Evolutionary conservation across 805 yeast genomes (phyloP), one percentile per base, ranked within the genome.

Genomic region (Lipomyces sp.): DNA sequence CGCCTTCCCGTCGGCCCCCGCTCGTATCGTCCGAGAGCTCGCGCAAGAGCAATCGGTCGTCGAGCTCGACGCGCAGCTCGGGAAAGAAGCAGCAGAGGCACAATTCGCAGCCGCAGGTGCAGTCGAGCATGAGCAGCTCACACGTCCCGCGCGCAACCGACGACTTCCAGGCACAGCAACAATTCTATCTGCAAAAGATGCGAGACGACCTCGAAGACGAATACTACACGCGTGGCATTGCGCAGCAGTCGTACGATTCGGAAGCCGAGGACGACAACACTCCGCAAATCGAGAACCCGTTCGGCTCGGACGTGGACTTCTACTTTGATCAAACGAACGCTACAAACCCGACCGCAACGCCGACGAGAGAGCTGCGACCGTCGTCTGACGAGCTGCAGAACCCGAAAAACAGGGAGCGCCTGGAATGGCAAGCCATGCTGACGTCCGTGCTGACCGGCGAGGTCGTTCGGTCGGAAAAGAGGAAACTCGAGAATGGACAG

Each of bases 401-500:
- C 28, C 64, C 67, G 1, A 68, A 69, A 21, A 61, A 64, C 46
- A 55, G 81, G 10, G 97, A 89, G 64, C 75, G 98, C 43, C 72
- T 90, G 11, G 96, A 89, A 68, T 93, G 98, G 98, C 98, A 93
- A 68, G 79, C 91, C 0, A 88, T 93, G 95, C 74, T 93, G 43
- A 78, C 86, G 10, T 78, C 89, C 2, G 98, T 93, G 2, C 76
- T 93, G 32, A 91, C 95, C 2, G 98, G 98, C 60, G 98, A 93
- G 67, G 95, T 93, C 47, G 89, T 93, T 19, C 79, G 84, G 32
- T 83, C 91, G 11, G 98, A 93, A 63, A 93, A 91, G 68, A 59
- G 68, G 31, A 64, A 74, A 22, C 70, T 39, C 83, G 83, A 67
- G 74, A 86, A 48, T 81, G 79, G 14, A 65, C 61, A 52, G 73